Conservation (phyloP, 1,284 basidiomycete species). For the Mycena citricolor region DNA sequence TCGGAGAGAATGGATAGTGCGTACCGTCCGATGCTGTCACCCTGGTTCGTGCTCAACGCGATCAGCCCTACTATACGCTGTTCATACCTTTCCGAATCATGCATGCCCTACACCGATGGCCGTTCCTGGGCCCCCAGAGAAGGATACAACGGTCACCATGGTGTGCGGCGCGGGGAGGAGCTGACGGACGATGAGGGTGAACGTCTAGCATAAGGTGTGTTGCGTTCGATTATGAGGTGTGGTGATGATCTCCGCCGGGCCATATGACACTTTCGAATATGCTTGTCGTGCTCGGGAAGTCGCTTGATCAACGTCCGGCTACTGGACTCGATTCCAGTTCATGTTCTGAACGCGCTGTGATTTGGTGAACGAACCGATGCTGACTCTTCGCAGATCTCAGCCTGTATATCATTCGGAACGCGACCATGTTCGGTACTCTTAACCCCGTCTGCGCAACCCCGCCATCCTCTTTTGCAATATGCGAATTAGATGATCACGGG, state of each 20-base stretch:
- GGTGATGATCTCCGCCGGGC: constrained; percentile 21
- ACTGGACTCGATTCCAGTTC: too few species aligned
- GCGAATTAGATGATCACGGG: too few species aligned
- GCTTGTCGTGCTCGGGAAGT: constrained; percentile 11
- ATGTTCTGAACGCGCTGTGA: too few species aligned
- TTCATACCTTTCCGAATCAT: constrained; percentile 78
- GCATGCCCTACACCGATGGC: constrained; percentile 83
- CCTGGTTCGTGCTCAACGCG: constrained; percentile 6
- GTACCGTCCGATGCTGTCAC: constrained; percentile 33
- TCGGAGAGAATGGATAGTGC: constrained; percentile 79
- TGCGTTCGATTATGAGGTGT: too few species aligned
- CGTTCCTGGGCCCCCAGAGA: constrained; percentile 73
- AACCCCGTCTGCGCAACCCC: too few species aligned
- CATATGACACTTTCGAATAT: constrained; percentile 18
- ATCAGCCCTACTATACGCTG: constrained; percentile 72
- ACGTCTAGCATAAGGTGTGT: constrained; percentile 32
- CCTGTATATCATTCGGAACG: too few species aligned
- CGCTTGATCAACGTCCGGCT: constrained; percentile 18
- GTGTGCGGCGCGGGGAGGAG: constrained; percentile 65
- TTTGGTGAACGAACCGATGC: too few species aligned
- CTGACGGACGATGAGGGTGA: constrained; percentile 74
- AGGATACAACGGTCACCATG: constrained; percentile 63
- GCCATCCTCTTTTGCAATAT: too few species aligned
- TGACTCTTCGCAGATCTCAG: too few species aligned
- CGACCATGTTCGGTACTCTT: too few species aligned